phyloP scores from a whole-genome alignment of 768 basidiomycete species.

The Russula dissimulans region DNA sequence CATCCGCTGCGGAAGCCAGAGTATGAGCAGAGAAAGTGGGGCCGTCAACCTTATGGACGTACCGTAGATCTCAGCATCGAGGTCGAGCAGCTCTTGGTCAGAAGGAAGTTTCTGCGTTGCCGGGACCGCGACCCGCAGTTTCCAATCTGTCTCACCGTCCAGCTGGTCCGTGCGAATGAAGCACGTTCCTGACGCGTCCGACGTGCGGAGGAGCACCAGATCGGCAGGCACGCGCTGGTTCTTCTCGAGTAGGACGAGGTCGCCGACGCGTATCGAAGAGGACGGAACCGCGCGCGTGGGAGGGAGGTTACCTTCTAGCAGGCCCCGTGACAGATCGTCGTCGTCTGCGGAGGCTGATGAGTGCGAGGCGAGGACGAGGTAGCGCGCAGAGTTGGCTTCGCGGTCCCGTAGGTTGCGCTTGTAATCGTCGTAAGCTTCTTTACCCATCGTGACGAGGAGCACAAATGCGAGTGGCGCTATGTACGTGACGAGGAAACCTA shows the following conservation, averaged over 20 bases:
- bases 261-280: constrained; percentile 81
- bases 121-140: constrained; percentile 81
- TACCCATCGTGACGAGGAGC: constrained; percentile 90
- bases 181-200: constrained; percentile 85
- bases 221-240: constrained; percentile 97
- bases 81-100: constrained; percentile 41
- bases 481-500: constrained; percentile 93
- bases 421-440: constrained; percentile 98
- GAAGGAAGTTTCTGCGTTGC: constrained; percentile 68
- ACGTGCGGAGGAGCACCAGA: constrained; percentile 79
- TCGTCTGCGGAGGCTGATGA: constrained; percentile 20
- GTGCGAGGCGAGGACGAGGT: constrained; percentile 66
- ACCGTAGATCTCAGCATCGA: constrained; percentile 91
- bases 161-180: constrained; percentile 97
- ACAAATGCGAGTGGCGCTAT: constrained; percentile 96
- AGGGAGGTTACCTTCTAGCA: constrained; percentile 1
- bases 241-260: constrained; percentile 88
- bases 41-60: constrained; percentile 18
- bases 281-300: constrained; percentile 70
- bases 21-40: background rate
- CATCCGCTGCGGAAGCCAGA: constrained; percentile 53
- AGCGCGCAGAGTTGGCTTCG: constrained; percentile 92
- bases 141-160: constrained; percentile 99
- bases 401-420: constrained; percentile 85
- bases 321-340: constrained; percentile 24